Evolutionary conservation across 306 rosid species (phyloP).

Genomic region (Malus domestica): DNA sequence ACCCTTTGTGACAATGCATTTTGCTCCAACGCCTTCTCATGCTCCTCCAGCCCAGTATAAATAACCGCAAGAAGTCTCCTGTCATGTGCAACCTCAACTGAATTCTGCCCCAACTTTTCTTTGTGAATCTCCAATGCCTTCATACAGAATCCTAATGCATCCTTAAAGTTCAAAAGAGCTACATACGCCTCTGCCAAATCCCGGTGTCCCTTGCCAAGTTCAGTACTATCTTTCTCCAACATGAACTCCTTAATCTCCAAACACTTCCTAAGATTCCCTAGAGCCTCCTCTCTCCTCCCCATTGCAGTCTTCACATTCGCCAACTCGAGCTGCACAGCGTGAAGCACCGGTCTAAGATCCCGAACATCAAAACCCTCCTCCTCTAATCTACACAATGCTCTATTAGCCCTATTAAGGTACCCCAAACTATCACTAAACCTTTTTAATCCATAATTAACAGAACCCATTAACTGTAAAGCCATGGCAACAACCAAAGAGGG

Average conservation of each 20-base stretch:
- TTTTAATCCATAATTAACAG: constrained; percentile 57
- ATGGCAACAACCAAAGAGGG: constrained; percentile 61
- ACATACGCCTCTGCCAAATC: constrained; percentile 78
- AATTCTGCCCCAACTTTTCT: constrained; percentile 56
- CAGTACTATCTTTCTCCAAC: constrained; percentile 62
- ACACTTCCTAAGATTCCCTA: constrained; percentile 68
- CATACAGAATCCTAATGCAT: constrained; percentile 60
- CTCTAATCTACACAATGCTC: constrained; percentile 58
- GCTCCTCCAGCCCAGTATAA: constrained; percentile 79
- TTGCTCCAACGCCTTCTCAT: constrained; percentile 84
- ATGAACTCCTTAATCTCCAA: constrained; percentile 73
- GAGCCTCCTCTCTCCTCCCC: constrained; percentile 96
- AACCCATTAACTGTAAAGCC: constrained; percentile 81
- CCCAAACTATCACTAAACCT: constrained; percentile 82
- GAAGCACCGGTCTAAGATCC: constrained; percentile 73
- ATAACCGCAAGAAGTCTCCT: constrained; percentile 78
- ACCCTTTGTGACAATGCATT: constrained; percentile 62
- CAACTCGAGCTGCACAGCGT: constrained; percentile 76
- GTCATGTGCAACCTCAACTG: constrained; percentile 79
- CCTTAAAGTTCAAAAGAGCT: constrained; percentile 68
- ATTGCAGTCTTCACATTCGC: constrained; percentile 77
- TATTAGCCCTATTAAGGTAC: constrained; percentile 69
- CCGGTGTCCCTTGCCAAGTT: constrained; percentile 62
- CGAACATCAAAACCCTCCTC: constrained; percentile 38
- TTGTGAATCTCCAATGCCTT: constrained; percentile 77